Evolutionary conservation across 495 filamentous ascomycete species (phyloP), one percentile per base, ranked within the genome.

Genomic region (Pyrenopolyporus hunteri): DNA sequence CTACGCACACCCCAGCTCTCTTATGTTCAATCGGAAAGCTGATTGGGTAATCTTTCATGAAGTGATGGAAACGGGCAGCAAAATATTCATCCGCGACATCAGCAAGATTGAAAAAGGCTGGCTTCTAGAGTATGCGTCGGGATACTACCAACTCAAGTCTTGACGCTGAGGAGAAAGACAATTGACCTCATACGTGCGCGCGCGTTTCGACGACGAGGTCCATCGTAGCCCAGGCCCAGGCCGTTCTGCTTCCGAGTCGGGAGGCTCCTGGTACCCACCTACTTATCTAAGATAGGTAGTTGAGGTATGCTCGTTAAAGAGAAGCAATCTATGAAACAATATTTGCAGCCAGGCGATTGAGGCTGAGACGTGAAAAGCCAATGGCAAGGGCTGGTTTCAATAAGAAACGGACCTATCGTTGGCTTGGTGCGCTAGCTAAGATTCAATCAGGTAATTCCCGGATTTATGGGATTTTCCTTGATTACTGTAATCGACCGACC

Each of bases 41-140:
- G 93, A 98, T 63, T 98, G 94, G 94, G 93, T 98, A 7, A 85
- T 98, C 35, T 98, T 98, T 69, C 89, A 95, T 68, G 95, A 98
- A 71, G 85, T 97, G 46, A 85, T 97, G 80, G 92, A 98, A 74
- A 95, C 90, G 16, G 89, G 90, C 11, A 82, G 84, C 52, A 98
- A 97, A 79, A 92, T 83, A 0, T 98, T 88, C 62, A 96, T 98
- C 51, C 82, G 93, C 36, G 94, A 98, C 76, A 77, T 97, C 49
- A 94, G 89, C 4, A 92, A 89, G 79, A 91, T 98, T 55, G 89
- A 97, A 73, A 96, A 90, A 80, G 80, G 78, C 37, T 98, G 93
- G 87, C 81, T 98, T 59, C 60, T 94, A 43, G 93, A 98, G 73
- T 95, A 92, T 83, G 91, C 90, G 19, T 85, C 89, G 0, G 85